Conservation (phyloP, 139 green algal species). For the Tetradesmus lagerheimii region DNA sequence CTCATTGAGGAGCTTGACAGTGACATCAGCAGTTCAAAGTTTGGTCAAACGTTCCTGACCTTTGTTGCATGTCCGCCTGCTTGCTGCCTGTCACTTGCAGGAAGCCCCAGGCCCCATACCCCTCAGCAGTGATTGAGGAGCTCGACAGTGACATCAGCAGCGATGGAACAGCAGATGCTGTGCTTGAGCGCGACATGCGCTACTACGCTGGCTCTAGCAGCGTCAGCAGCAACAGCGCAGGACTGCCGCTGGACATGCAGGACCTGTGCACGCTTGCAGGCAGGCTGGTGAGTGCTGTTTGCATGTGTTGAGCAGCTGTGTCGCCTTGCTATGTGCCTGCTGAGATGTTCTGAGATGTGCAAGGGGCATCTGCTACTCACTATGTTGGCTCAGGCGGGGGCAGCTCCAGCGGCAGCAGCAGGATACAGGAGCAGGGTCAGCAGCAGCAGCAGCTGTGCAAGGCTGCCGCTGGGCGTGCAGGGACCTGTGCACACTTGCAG, state of each 20-base stretch:
- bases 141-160: conserved; percentile 31
- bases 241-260: conserved; percentile 1
- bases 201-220: background rate
- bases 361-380: no score
- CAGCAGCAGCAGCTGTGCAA: no score
- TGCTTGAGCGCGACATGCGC: background rate
- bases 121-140: conserved; percentile 25
- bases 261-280: background rate
- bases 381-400: no score
- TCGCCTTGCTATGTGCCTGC: no score
- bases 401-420: no score
- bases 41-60: no score
- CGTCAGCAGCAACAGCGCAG: background rate
- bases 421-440: no score
- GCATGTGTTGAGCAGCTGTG: no score
- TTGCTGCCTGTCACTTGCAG: background rate
- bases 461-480: no score
- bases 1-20: conserved; percentile 34
- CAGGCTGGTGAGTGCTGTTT: background rate
- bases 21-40: conserved; percentile 37
- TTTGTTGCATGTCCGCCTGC: no score
- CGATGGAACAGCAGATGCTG: conserved; percentile 22
- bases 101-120: background rate
- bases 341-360: no score
- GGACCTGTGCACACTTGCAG: no score